Base-by-base conservation (phyloP, 2,329 filamentous ascomycete species). In the Periconia digitata region DNA sequence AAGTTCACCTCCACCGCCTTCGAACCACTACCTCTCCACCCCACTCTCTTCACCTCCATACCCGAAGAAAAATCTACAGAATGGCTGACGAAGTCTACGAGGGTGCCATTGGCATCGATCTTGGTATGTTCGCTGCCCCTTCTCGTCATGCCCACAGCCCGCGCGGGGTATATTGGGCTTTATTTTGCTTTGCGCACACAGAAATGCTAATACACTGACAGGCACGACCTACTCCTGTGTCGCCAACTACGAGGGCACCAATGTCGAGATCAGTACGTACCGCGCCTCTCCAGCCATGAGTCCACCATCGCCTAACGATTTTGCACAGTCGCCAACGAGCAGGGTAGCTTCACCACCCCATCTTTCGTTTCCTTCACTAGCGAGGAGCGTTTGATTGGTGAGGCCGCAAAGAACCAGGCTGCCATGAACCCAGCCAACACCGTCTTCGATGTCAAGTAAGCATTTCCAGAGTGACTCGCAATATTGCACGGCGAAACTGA, bases 191-290 rank as follows among this genome's bases (percentile, higher is more conserved):
- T 15, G 18, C 42, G 27, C 42, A 44, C 42, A 38, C 24, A 55
- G 49, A 48, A 37, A 39, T 53, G 56, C 66, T 71, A 63, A 69
- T 54, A 63, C 61, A 64, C 57, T 58, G 51, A 55, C 59, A 96
- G 92, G 94, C 79, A 99, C 94, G 69, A 99, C 94, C 78, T 99
- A 99, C 86, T 97, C 94, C 73, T 99, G 94, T 79, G 94, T 97
- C 81, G 94, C 94, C 79, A 95, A 89, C 79, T 99, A 97, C 81
- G 94, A 97, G 81, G 94, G 94, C 76, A 92, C 85, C 83, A 96
- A 96, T 86, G 92, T 97, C 76, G 94, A 99, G 79, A 99, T 99
- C 84, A 96, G 85, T 87, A 80, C 69, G 84, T 79, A 58, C 56
- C 53, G 42, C 46, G 43, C 47, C 16, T 27, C 24, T 18, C 21